Percentiles rank a stretch among this genome's conserved stretches.
These are phyloP conservation scores for Ceratocystiopsis sp. DNA, from an alignment of 2,329 filamentous ascomycete genomes.

Conservation along the genomic window DNA sequence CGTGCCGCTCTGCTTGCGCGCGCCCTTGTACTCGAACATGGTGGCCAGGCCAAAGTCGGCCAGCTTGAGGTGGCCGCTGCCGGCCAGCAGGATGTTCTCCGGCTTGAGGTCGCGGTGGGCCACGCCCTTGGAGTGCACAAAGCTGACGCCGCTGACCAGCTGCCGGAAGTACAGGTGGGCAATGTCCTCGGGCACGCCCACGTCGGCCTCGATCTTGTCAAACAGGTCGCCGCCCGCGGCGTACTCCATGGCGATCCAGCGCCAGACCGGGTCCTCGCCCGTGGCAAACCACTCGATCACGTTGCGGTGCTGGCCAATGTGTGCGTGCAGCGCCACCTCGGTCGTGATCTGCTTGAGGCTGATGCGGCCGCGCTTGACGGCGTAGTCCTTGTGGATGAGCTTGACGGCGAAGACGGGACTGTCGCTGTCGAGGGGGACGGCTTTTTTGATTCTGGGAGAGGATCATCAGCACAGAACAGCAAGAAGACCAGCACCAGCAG, in stretches of 20 bases:
- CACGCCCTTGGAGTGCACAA: slow-evolving; percentile 91
- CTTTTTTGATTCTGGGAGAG: slow-evolving; percentile 68
- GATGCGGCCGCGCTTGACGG: slow-evolving; percentile 73
- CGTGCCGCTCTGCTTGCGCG: slow-evolving; percentile 65
- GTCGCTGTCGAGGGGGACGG: slow-evolving; percentile 50
- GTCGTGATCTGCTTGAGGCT: slow-evolving; percentile 78
- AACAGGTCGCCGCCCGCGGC: slow-evolving; percentile 93
- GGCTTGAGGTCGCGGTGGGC: slow-evolving; percentile 86
- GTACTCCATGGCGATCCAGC: slow-evolving; percentile 97
- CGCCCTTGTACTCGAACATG: slow-evolving; percentile 77
- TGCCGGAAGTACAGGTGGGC: slow-evolving; percentile 94
- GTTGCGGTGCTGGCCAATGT: slow-evolving; percentile 78
- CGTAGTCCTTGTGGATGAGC: slow-evolving; percentile 96
- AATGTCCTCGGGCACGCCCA: slow-evolving; percentile 84
- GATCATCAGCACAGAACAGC: slow-evolving; percentile 4
- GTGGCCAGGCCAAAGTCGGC: slow-evolving; percentile 95
- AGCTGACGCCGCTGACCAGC: slow-evolving; percentile 75
- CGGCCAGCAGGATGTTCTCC: slow-evolving; percentile 84
- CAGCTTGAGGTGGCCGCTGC: slow-evolving; percentile 74
- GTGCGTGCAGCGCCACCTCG: slow-evolving; percentile 79
- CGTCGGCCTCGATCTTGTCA: slow-evolving; percentile 97
- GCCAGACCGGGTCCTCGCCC: slow-evolving; percentile 73
- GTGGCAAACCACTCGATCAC: slow-evolving; percentile 85
- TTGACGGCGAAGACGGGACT: slow-evolving; percentile 88
- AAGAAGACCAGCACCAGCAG: not conserved